Conservation (phyloP, 1,284 basidiomycete species). For the Marasmius oreades region DNA sequence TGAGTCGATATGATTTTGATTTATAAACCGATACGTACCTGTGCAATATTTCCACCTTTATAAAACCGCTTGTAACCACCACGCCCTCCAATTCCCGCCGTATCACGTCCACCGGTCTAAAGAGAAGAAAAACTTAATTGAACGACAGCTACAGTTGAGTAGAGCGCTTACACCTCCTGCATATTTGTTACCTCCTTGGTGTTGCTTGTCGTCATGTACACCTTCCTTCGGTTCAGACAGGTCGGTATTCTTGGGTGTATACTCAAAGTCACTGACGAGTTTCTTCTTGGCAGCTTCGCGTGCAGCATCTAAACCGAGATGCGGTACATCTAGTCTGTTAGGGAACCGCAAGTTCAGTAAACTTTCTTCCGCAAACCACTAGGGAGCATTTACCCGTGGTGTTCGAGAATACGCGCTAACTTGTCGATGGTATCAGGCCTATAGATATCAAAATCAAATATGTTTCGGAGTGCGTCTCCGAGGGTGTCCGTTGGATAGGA, state of each 20-base stretch:
- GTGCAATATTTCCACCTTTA: slow-evolving; percentile 61
- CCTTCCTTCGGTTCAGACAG: slow-evolving; percentile 56
- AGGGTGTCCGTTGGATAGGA: slow-evolving; percentile 55
- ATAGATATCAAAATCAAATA: slow-evolving; percentile 69
- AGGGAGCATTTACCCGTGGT: slow-evolving; percentile 46
- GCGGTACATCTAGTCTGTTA: slow-evolving; percentile 46
- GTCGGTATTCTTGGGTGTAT: slow-evolving; percentile 48
- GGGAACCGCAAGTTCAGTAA: not conserved
- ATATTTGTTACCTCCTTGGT: slow-evolving; percentile 58
- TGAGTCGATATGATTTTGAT: not conserved
- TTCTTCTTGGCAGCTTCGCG: slow-evolving; percentile 44
- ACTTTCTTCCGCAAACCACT: not conserved
- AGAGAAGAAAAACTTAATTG: not conserved
- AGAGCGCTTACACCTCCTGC: slow-evolving; percentile 51
- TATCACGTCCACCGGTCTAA: slow-evolving; percentile 64
- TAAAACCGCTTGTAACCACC: slow-evolving; percentile 67
- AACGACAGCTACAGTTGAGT: not conserved
- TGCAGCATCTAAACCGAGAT: slow-evolving; percentile 52
- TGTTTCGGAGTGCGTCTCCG: slow-evolving; percentile 53
- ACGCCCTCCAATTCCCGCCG: slow-evolving; percentile 59
- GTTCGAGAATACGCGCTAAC: slow-evolving; percentile 50
- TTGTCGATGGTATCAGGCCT: slow-evolving; percentile 61
- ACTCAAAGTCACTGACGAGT: slow-evolving; percentile 48
- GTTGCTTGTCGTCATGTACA: slow-evolving; percentile 55
- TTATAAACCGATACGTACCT: slow-evolving; percentile 31